Evolutionary conservation across 805 yeast genomes (phyloP).

Genomic region (Wickerhamiella azyma): DNA sequence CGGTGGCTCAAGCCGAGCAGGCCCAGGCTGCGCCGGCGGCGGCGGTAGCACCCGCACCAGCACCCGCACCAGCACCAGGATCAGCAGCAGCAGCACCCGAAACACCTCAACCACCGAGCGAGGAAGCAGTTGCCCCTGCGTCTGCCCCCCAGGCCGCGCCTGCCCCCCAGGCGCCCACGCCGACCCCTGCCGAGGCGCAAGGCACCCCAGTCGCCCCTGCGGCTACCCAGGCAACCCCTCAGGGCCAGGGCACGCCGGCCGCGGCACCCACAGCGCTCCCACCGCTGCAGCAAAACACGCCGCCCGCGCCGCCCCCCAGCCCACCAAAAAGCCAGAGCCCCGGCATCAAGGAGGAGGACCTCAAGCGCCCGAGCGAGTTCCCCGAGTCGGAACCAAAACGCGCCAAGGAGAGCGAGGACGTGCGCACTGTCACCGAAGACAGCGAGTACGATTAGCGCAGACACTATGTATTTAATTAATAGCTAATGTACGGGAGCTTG

Average conservation of each 20-base stretch:
- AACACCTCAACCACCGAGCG: too few species aligned
- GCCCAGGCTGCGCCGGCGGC: too few species aligned
- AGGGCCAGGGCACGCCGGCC: background rate
- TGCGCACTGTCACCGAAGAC: slow-evolving; percentile 19
- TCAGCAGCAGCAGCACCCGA: too few species aligned
- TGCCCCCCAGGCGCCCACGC: background rate
- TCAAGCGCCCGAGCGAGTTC: slow-evolving; percentile 12
- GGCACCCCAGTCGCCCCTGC: background rate
- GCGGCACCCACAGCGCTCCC: background rate
- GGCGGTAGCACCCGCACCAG: slow-evolving; percentile 16
- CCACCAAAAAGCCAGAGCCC: background rate
- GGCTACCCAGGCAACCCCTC: too few species aligned
- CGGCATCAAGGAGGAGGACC: slow-evolving; percentile 7
- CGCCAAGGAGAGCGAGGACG: slow-evolving; percentile 13
- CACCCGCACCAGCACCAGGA: slow-evolving; percentile 10
- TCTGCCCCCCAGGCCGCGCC: background rate
- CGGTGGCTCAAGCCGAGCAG: too few species aligned
- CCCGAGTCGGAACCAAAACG: slow-evolving; percentile 14
- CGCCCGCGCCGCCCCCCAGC: background rate
- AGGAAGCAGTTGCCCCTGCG: too few species aligned
- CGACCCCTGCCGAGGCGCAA: background rate
- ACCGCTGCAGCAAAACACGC: background rate
- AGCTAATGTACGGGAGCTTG: too few species aligned
- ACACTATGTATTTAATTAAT: background rate
- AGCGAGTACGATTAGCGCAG: slow-evolving; percentile 18